Conservation (phyloP, 345 rosid genomes). For the Eucalyptus coolabah region DNA sequence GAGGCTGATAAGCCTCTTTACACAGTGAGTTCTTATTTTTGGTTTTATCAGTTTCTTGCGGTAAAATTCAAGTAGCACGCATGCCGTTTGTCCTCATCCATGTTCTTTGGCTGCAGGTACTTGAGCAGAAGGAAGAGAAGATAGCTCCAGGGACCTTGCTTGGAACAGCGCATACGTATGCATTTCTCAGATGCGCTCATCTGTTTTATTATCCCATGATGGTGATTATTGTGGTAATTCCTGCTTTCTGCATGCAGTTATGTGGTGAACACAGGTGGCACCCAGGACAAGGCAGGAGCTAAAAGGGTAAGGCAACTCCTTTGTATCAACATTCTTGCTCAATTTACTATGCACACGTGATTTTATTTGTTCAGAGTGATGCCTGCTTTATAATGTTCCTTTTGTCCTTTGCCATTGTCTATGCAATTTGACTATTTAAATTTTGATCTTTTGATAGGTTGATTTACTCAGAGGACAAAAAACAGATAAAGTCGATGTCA, state of each 20-base stretch:
- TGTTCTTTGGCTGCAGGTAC: constrained; percentile 30
- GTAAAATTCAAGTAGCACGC: not conserved
- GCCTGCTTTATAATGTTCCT: not conserved
- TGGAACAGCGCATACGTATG: constrained; percentile 89
- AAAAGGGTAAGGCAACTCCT: constrained; percentile 63
- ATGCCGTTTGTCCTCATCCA: not conserved
- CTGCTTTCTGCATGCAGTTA: constrained; percentile 22
- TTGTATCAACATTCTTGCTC: not conserved
- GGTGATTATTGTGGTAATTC: not conserved
- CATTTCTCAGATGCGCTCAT: not conserved
- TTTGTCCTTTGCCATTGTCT: not conserved
- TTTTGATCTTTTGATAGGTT: constrained; percentile 32
- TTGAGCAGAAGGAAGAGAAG: constrained; percentile 79
- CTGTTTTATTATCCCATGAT: not conserved
- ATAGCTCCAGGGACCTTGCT: constrained; percentile 83
- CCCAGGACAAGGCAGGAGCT: constrained; percentile 73
- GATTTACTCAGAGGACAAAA: constrained; percentile 94
- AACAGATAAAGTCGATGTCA: constrained; percentile 82
- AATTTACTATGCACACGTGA: not conserved
- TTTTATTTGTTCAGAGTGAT: not conserved
- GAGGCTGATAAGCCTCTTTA: constrained; percentile 91
- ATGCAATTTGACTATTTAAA: not conserved
- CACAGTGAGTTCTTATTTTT: constrained; percentile 37
- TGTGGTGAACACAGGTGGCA: constrained; percentile 60
- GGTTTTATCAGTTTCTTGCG: not conserved